Conservation (phyloP, 306 rosid species). For the Lathyrus aphaca region DNA sequence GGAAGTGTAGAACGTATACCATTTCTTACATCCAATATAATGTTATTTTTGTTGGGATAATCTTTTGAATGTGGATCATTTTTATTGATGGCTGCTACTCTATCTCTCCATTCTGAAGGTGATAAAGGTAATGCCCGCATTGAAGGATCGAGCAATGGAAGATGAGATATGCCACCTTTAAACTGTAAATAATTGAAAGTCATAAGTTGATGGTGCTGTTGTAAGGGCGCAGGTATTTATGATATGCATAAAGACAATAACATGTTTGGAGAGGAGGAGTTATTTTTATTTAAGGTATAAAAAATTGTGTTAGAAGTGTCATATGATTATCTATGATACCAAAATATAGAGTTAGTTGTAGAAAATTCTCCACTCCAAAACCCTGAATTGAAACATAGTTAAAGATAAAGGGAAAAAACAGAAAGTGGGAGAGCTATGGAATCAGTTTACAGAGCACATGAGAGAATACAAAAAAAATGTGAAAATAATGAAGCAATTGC, state of each 20-base stretch:
- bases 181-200: slow-evolving; percentile 53
- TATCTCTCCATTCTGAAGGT: slow-evolving; percentile 83
- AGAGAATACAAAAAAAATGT: no score
- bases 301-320: background rate
- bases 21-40: slow-evolving; percentile 86
- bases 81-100: slow-evolving; percentile 54
- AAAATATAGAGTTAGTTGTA: no score
- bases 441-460: no score
- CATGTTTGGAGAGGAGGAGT: background rate
- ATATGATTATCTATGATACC: background rate
- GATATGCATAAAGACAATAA: slow-evolving; percentile 8
- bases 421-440: no score
- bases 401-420: background rate
- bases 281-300: background rate
- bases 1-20: slow-evolving; percentile 56
- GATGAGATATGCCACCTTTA: slow-evolving; percentile 74
- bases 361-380: no score
- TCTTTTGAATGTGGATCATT: slow-evolving; percentile 45
- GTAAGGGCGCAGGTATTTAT: slow-evolving; percentile 19
- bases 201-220: slow-evolving; percentile 25
- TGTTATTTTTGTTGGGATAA: slow-evolving; percentile 35
- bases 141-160: slow-evolving; percentile 83
- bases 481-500: no score
- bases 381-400: background rate
- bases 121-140: slow-evolving; percentile 74